Percentiles rank a stretch among this genome's conserved stretches.
Evolutionary conservation across 176 grass and related monocot species (phyloP).

Genomic region (Metroxylon sagu): DNA sequence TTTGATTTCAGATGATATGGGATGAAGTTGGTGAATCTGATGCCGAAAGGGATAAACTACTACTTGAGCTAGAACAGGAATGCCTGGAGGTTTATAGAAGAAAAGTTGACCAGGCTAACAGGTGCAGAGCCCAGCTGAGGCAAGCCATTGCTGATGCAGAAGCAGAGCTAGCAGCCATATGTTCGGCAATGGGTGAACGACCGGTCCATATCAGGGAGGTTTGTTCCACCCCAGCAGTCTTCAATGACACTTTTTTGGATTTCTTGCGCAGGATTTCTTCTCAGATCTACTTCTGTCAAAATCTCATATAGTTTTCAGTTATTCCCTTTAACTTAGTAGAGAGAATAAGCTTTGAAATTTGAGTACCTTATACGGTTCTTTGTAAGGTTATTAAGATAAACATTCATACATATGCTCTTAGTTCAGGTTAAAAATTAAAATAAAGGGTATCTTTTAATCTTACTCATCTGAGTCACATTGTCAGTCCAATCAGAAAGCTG

Average conservation of each 20-base stretch:
- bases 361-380: too few species aligned
- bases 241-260: too few species aligned
- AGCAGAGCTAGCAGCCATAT: constrained; percentile 71
- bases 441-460: too few species aligned
- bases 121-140: constrained; percentile 48
- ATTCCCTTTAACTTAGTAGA: too few species aligned
- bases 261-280: too few species aligned
- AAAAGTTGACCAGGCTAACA: constrained; percentile 26
- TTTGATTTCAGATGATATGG: constrained; percentile 35
- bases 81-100: constrained; percentile 39
- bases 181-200: constrained; percentile 57
- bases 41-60: constrained; percentile 38
- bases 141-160: constrained; percentile 58
- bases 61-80: constrained; percentile 56
- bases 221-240: constrained; percentile 10
- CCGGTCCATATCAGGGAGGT: constrained; percentile 52
- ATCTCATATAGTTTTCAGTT: too few species aligned
- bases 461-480: constrained; percentile 2
- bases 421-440: too few species aligned
- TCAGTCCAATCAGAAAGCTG: constrained; percentile 45
- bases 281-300: too few species aligned
- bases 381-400: too few species aligned
- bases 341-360: too few species aligned
- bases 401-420: too few species aligned
- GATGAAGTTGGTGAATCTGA: constrained; percentile 53